These are phyloP conservation scores for Clohesyomyces aquaticus DNA, from an alignment of 495 filamentous ascomycete genomes.

Conservation along the genomic window DNA sequence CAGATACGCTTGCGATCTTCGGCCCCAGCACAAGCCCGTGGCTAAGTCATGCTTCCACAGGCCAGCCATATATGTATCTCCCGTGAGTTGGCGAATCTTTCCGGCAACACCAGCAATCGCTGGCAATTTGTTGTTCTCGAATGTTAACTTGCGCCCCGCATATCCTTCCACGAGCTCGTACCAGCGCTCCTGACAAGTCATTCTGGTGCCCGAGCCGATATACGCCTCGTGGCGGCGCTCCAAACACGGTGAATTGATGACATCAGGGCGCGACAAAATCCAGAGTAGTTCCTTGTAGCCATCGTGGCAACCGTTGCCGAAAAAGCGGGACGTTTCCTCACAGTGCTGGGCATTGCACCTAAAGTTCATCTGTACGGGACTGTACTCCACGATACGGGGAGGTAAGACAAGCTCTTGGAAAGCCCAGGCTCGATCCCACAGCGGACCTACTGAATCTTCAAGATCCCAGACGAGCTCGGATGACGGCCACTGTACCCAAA, in stretches of 20 bases:
- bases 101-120: constrained; percentile 3
- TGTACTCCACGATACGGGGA: constrained; percentile 4
- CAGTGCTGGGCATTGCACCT: constrained; percentile 1
- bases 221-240: too few relatives aligned
- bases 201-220: not conserved
- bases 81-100: not conserved
- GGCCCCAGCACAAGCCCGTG: not conserved
- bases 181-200: not conserved
- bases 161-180: constrained; percentile 7
- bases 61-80: constrained; percentile 2
- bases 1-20: too few relatives aligned
- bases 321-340: not conserved
- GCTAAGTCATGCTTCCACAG: constrained; percentile 7
- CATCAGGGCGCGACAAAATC: not conserved
- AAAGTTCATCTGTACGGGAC: not conserved
- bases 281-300: constrained; percentile 8
- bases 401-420: constrained; percentile 13
- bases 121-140: not conserved
- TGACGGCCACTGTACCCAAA: not conserved
- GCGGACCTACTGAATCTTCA: not conserved
- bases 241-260: not conserved
- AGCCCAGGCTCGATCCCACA: constrained; percentile 3
- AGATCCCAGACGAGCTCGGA: not conserved
- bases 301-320: not conserved
- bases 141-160: constrained; percentile 6